Conservation (phyloP, 257 asterid species). For the Pogostemon cablin region DNA sequence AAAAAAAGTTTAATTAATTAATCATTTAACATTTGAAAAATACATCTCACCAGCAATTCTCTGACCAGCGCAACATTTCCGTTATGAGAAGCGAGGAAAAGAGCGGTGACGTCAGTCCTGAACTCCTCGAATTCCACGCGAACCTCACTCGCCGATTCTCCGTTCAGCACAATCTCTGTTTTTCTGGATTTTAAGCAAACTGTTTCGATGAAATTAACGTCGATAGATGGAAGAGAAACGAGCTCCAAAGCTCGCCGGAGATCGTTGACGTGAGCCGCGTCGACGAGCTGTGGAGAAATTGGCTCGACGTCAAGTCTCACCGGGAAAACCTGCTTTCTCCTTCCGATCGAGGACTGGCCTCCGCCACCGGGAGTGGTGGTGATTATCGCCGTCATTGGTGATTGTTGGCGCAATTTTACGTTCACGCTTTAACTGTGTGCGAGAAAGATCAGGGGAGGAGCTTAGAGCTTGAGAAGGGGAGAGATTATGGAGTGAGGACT, state of each 20-base stretch:
- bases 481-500: slow-evolving; percentile 11
- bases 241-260: slow-evolving; percentile 50
- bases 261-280: slow-evolving; percentile 58
- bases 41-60: slow-evolving; percentile 54
- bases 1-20: background rate
- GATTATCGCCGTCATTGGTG: slow-evolving; percentile 36
- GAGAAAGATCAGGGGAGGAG: background rate
- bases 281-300: slow-evolving; percentile 63
- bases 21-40: background rate
- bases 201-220: slow-evolving; percentile 68
- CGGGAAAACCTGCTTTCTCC: slow-evolving; percentile 40
- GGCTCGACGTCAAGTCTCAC: slow-evolving; percentile 35
- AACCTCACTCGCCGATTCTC: slow-evolving; percentile 56
- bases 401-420: slow-evolving; percentile 1
- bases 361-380: slow-evolving; percentile 36
- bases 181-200: slow-evolving; percentile 58
- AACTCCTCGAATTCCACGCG: slow-evolving; percentile 71
- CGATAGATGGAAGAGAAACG: slow-evolving; percentile 46
- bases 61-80: slow-evolving; percentile 61
- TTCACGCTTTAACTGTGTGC: slow-evolving; percentile 16
- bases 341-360: slow-evolving; percentile 33
- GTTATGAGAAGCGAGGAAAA: slow-evolving; percentile 75
- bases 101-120: slow-evolving; percentile 72
- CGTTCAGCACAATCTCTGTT: slow-evolving; percentile 63
- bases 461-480: background rate